Evolutionary conservation across 495 filamentous ascomycete species (phyloP), one percentile per base, ranked within the genome.

Genomic region (Clavariopsis aquatica): DNA sequence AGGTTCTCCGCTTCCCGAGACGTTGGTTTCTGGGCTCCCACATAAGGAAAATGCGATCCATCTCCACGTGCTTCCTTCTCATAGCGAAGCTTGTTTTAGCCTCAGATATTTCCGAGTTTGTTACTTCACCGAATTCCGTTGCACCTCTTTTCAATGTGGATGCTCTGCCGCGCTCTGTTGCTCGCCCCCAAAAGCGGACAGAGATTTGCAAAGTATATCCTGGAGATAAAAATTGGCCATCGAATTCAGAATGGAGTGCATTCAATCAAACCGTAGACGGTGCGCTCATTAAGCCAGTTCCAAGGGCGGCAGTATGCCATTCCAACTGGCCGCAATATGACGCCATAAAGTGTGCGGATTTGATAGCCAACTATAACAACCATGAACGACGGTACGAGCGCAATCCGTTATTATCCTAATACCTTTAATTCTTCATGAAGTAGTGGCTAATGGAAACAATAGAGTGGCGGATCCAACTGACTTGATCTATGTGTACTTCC

Each of bases 281-380:
- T 20, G 46, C 36, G 20, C 53, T 68, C 10, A 57, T 68, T 28
- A 52, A 27, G 41, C 49, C 58, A 20, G 52, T 62, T 28, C 65
- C 65, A 6, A 23, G 23, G 46, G 65, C 65, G n/a, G 27, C 58
- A 8, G 26, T 45, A 3, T 68, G 65, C 52, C 61, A 68, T 54
- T 17, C 31, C 28, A 45, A 28, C 34, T 57, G 60, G 36, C 20
- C 23, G 5, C 54, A 57, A 22, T 27, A 47, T 19, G 53, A 64
- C 36, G 3, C 24, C 9, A 17, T 10, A 19, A 53, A 57, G 26
- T 64, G 61, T 34, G 41, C 17, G 8, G 34, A 45, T n/a, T n/a
- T 65, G 15, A 19, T 54, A 17, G 43, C 43, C 7, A 31, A 52
- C 22, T 65, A 36, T 10, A 29, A 31, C 17, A 54, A 49, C 17